Base-by-base conservation (phyloP, 2,329 filamentous ascomycete species). In the Aplosporella prunicola region DNA sequence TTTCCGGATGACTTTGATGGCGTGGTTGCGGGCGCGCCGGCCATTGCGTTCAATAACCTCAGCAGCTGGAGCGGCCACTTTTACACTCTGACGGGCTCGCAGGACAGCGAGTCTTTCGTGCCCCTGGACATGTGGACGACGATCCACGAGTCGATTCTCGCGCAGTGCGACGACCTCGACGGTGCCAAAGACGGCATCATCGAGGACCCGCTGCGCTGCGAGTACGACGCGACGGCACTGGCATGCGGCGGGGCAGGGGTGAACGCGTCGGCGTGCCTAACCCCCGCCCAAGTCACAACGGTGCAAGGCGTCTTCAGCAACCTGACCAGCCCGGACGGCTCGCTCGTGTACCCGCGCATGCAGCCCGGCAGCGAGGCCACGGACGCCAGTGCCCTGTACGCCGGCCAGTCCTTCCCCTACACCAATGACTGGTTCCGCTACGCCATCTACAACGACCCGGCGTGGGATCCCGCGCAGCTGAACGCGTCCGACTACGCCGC, bases 161-260 rank as follows among this genome's bases (percentile, higher is more conserved):
- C 56, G 9, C 68, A 72, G 47, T 74, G 70, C 47, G 69, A 73
- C 44, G 47, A 47, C 3, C 51, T 69, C 5, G 70, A 73, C 44
- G 66, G 66, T 13, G 60, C 62, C 9, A 49, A 53, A 8, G 70
- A 74, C 47, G 65, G 65, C 6, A 62, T 71, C 36, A 51, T 71
- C 20, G 65, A 68, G 45, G 62, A 66, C 44, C 59, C 66, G 2
- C 55, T 53, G 7, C 51, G 60, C n/a, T 70, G 67, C 52, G 43
- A 57, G 13, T 67, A 66, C 47, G 49, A 58, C 22, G 62, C 65
- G 11, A 54, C 60, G 25, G 51, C 51, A 3, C 51, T 67, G 10
- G 42, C 58, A 20, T 67, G 64, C 49, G 42, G 47, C 1, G 31
- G 45, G 23, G 51, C 58, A 38, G 50, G 47, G 26, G 51, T 48